phyloP scores from a whole-genome alignment of 306 rosid species.

The Vigna angularis region DNA sequence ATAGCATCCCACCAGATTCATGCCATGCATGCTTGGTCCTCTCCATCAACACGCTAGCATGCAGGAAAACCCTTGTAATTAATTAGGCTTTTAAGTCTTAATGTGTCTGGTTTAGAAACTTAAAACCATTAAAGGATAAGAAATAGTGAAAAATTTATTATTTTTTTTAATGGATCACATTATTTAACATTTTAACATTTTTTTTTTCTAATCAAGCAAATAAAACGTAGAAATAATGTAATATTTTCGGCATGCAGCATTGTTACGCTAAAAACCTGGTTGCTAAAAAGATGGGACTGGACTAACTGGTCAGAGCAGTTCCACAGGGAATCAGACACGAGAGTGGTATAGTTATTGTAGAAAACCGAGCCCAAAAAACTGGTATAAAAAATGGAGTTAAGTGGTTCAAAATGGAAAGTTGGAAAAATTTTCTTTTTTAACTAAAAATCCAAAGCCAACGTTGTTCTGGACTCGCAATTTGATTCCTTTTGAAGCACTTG shows the following conservation, averaged over 20 bases:
- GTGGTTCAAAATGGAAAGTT: not conserved
- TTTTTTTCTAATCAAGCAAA: not conserved
- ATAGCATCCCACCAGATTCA: too few relatives aligned
- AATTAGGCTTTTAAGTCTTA: not conserved
- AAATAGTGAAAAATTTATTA: not conserved
- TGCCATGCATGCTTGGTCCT: conserved; percentile 1
- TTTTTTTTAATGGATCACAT: not conserved
- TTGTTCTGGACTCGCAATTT: not conserved
- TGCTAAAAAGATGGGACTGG: not conserved
- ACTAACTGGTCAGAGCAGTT: not conserved
- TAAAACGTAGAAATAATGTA: not conserved
- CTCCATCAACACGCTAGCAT: not conserved
- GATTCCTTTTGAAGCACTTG: too few relatives aligned
- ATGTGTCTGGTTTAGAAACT: not conserved
- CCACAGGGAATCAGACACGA: not conserved
- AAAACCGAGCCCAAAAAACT: not conserved
- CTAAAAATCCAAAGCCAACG: too few relatives aligned
- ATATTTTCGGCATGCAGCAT: not conserved
- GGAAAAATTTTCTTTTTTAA: too few relatives aligned
- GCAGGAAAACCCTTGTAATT: not conserved
- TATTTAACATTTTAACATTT: not conserved
- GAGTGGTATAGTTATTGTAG: not conserved
- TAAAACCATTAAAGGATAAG: not conserved
- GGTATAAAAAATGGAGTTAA: not conserved
- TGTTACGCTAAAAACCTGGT: not conserved